Percentiles rank a stretch among this genome's conserved stretches.
These are phyloP conservation scores for Nemania sp. DNA, from an alignment of 2,329 filamentous ascomycete genomes.

Conservation along the genomic window DNA sequence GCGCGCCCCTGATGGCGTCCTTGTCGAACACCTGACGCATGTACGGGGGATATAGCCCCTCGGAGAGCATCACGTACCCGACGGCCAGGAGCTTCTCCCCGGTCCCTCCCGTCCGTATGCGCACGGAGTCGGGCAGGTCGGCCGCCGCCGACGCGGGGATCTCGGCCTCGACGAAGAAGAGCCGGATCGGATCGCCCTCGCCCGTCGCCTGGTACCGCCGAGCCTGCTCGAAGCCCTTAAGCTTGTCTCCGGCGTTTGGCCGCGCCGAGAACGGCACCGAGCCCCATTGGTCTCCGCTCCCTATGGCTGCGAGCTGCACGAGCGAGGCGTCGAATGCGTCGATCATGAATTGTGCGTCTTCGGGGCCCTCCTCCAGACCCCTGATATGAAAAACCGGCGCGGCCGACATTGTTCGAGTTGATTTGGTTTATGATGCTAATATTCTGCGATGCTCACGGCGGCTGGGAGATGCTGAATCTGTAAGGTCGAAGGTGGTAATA, in stretches of 20 bases:
- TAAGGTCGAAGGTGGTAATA: too few species aligned
- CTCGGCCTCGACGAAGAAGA: conserved; percentile 29
- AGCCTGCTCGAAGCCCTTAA: conserved; percentile 12
- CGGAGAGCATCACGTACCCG: conserved; percentile 17
- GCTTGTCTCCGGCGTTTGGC: background rate
- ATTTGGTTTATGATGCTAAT: background rate
- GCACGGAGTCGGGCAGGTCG: conserved; percentile 11
- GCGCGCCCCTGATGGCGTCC: conserved; percentile 13
- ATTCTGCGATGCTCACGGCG: background rate
- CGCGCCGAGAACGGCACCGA: conserved; percentile 16
- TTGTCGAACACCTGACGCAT: conserved; percentile 3
- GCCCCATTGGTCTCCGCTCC: conserved; percentile 29
- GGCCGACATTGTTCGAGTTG: conserved; percentile 6
- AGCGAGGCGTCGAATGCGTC: conserved; percentile 27
- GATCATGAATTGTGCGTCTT: conserved; percentile 24
- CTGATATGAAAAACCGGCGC: conserved; percentile 18
- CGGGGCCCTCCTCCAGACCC: conserved; percentile 3
- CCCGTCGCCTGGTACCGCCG: conserved; percentile 13
- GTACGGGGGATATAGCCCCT: conserved; percentile 15
- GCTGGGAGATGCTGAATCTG: background rate
- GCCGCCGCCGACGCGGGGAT: background rate
- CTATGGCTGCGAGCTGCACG: conserved; percentile 21
- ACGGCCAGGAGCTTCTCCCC: conserved; percentile 19
- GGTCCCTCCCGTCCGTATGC: conserved; percentile 10
- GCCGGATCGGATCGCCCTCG: conserved; percentile 13